Base-by-base conservation (phyloP, 768 basidiomycete species). In the Kwoniella sp. region DNA sequence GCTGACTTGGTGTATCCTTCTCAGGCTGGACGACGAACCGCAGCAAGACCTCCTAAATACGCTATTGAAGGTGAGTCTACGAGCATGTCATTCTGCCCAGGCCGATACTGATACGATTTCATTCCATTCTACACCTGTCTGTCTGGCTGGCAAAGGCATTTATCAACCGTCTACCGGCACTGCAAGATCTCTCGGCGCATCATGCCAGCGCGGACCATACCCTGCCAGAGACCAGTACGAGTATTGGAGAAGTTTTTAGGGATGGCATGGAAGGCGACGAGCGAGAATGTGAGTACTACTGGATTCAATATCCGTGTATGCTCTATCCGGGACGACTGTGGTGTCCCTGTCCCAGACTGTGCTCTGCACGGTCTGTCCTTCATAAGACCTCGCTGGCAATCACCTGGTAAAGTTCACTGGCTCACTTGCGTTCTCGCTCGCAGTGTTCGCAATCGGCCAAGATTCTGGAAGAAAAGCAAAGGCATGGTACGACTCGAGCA, bases 221-320 rank as follows among this genome's bases (percentile, higher is more conserved):
- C 85, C 45, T 85, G 84, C 1, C 84, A 86, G n/a, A 92, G 90
- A 76, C 85, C 88, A 53, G 86, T 90, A 66, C 92, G 90, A 89
- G 88, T 67, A 76, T 82, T 1, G 87, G 90, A 5, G 88, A 90
- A 68, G 82, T 86, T 13, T 97, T 97, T 74, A 84, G 92, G 69
- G 93, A 95, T 79, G 94, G 93, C 1, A 85, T 97, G 65, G 93
- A 97, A 61, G 87, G 86, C n/a, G 91, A 91, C 15, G 93, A 97
- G 78, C 86, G 94, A 68, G 92, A 95, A 83, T 71, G 93, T 95
- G 77, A 84, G 88, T 84, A n/a, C 51, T 7, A 20, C 3, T 8
- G 22, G 20, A 13, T 37, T 37, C 34, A 17, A 28, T 17, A 26
- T 25, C 29, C 20, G 37, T 38, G 7, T 8, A 20, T 48, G 47